phyloP scores from a whole-genome alignment of 306 rosid species.

The Carpinus fangiana region DNA sequence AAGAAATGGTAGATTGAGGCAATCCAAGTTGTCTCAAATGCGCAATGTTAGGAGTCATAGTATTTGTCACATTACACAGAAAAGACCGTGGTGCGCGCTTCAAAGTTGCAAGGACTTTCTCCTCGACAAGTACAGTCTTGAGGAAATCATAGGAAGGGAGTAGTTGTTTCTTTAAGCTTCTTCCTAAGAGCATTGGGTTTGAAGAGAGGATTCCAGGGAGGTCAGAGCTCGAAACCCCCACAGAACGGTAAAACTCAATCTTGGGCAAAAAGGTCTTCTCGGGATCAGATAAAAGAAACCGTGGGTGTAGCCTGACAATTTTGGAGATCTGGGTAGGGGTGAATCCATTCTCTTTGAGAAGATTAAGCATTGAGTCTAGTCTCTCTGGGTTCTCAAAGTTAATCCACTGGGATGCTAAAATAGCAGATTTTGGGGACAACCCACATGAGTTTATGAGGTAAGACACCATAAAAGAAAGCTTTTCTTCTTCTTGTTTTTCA shows the following conservation, averaged over 20 bases:
- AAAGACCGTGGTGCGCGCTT: constrained; percentile 5
- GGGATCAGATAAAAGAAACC: constrained; percentile 15
- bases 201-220: constrained; percentile 22
- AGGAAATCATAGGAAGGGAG: constrained; percentile 23
- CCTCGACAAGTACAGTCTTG: constrained; percentile 9
- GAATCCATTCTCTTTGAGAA: constrained; percentile 25
- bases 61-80: not conserved
- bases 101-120: not conserved
- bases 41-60: constrained; percentile 22
- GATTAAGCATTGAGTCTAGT: constrained; percentile 31
- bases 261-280: constrained; percentile 37
- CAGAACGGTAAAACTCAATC: constrained; percentile 32
- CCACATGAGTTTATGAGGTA: constrained; percentile 42
- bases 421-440: constrained; percentile 34
- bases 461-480: constrained; percentile 21
- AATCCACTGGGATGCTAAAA: constrained; percentile 1
- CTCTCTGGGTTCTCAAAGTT: constrained; percentile 4
- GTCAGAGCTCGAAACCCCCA: constrained; percentile 34
- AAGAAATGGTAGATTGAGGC: constrained; percentile 6
- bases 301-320: constrained; percentile 18
- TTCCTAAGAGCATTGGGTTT: not conserved
- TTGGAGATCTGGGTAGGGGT: constrained; percentile 25
- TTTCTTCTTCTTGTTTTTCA: not conserved
- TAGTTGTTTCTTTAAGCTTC: constrained; percentile 25
- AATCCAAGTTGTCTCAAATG: constrained; percentile 17